Evolutionary conservation across 257 asterid genomes (phyloP).

Genomic region (Ilex aquifolium): DNA sequence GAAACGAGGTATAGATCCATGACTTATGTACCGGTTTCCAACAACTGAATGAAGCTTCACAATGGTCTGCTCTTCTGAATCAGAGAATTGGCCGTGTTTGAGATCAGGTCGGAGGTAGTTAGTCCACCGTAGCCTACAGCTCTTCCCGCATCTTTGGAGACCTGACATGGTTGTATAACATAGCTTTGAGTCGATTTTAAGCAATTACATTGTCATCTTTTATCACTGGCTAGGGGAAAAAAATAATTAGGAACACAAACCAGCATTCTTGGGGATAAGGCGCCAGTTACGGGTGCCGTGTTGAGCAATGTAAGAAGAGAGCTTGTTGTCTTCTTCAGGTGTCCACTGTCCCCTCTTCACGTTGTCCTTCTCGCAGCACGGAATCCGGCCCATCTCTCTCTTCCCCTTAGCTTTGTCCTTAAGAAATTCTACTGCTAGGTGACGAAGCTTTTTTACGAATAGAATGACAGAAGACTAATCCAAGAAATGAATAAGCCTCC

Average conservation of each 20-base stretch:
- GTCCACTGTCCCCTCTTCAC: constrained; percentile 97
- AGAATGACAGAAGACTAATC: neutral
- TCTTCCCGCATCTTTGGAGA: constrained; percentile 87
- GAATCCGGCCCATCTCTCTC: constrained; percentile 64
- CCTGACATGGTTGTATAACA: constrained; percentile 29
- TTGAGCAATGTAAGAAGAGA: constrained; percentile 88
- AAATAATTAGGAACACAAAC: constrained; percentile 12
- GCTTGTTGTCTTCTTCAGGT: constrained; percentile 92
- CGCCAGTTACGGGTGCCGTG: constrained; percentile 98
- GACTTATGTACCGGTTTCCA: constrained; percentile 59
- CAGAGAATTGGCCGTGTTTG: constrained; percentile 92
- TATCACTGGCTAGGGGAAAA: no score
- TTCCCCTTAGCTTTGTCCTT: neutral
- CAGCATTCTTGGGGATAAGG: constrained; percentile 94
- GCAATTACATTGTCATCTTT: neutral
- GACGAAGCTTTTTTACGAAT: neutral
- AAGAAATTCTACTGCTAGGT: neutral
- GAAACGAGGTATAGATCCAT: no score
- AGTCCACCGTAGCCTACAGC: constrained; percentile 91
- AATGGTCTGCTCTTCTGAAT: constrained; percentile 78
- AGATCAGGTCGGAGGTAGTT: constrained; percentile 96
- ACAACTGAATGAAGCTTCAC: constrained; percentile 91
- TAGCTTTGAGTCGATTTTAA: neutral
- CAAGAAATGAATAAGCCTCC: no score
- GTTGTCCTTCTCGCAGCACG: constrained; percentile 89